Base-by-base conservation (phyloP, 768 basidiomycete genomes). In the Baorangia bicolor region DNA sequence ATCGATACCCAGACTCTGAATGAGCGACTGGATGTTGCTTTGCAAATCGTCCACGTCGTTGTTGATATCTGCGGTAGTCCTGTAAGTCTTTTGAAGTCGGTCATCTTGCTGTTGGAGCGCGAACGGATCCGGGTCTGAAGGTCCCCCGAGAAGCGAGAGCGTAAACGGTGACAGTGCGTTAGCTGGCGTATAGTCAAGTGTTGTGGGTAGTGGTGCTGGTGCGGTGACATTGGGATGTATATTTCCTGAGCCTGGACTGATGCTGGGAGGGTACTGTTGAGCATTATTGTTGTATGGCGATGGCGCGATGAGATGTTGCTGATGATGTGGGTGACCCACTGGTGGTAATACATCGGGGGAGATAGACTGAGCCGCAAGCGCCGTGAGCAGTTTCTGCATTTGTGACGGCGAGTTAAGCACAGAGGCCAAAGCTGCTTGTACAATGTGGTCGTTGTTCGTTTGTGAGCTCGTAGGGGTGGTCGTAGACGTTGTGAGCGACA, bases 41-140 rank as follows among this genome's bases (percentile, higher is more conserved):
- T 88, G 83, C 50, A 93, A 71, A 35, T 82, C 81, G 58, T 86
- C 84, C 27, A 94, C 88, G 53, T 90, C 88, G 43, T 80, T 78
- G 55, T 86, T 84, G 42, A 94, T 85, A 57, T 87, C 87, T 27
- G 77, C 67, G 0, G 89, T 76, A 33, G 75, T 78, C 44, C 76
- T 80, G 77, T 88, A 91, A 1, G 79, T 73, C 60, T 79, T 77
- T 46, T 85, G 77, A 48, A 87, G 68, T 31, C 76, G 70, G 2
- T 77, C 74, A 0, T 73, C 70, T 56, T 75, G 71, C 8, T 78
- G 67, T 61, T 75, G 70, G 43, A 73, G 61, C 33, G 64, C 53
- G 14, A 74, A 63, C 9, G 74, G 69, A 20, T 72, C 70, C 13
- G 65, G 57, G 33, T 74, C 69, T 9, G 73, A 60, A 10, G 68